Evolutionary conservation across 2,329 filamentous ascomycete genomes (phyloP), one percentile per base, ranked within the genome.

Genomic region (Davidsoniella neocaledoniae): DNA sequence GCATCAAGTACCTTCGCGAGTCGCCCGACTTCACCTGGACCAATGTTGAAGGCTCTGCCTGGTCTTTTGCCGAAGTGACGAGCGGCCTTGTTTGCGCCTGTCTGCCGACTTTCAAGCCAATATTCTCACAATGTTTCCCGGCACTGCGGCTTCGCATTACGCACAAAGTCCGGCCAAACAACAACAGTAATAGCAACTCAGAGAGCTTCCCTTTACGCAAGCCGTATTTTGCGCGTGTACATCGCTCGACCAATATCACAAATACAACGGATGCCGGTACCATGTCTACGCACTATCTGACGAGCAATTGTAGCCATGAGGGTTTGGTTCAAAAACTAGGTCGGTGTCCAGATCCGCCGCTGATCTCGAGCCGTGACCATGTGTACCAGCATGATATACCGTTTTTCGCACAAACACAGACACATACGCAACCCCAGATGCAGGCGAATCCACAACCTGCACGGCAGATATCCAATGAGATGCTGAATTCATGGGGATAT

Each of bases 61-160:
- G 56, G 54, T 58, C 58, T 23, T 23, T 58, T 6, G 56, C 53
- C n/a, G 58, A 59, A 50, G 43, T 58, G 37, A 50, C 54, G 25
- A 55, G 55, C 9, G 56, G 56, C 41, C 45, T 59, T 1, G 54
- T 52, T 6, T 58, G 55, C 50, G 55, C 56, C 33, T 57, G 56
- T 37, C 55, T 59, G 8, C 55, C 57, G 25, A 58, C 56, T 5
- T 51, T 59, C 36, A 56, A 57, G 10, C 58, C 57, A 14, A 49
- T 59, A 23, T 42, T 58, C 17, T 55, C 57, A 26, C 58, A 58
- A 23, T 44, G 55, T 44, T 56, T 59, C 46, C 58, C 59, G 8
- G 43, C 52, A 19, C 49, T 60, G 25, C 47, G 54, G 43, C 12
- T 40, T 8, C 43, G 26, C 10, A 36, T 49, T 4, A 49, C 47